A percentile compares a stretch with the other conserved stretches of the same genome.
phyloP scores from a whole-genome alignment of 2,329 filamentous ascomycete species.

The Fusarium pseudonygamai region DNA sequence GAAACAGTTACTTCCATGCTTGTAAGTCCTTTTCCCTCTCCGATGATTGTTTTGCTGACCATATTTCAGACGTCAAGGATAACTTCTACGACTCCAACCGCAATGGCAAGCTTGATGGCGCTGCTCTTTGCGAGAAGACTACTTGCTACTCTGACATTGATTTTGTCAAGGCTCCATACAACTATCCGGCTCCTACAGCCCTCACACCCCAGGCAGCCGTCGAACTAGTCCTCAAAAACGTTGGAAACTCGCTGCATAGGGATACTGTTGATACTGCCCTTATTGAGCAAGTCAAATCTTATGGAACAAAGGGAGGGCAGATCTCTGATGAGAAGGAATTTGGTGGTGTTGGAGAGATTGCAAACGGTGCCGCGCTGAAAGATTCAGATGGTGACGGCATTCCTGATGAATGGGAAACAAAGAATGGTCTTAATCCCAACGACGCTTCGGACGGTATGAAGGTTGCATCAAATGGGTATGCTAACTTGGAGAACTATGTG shows the following conservation, averaged over 20 bases:
- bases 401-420: slow-evolving; percentile 57
- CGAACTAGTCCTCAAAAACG: slow-evolving; percentile 50
- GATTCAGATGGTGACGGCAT: slow-evolving; percentile 62
- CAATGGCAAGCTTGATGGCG: slow-evolving; percentile 60
- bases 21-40: slow-evolving; percentile 42
- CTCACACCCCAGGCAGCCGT: slow-evolving; percentile 53
- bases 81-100: slow-evolving; percentile 63
- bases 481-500: slow-evolving; percentile 60
- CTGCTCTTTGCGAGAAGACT: slow-evolving; percentile 52
- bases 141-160: slow-evolving; percentile 59
- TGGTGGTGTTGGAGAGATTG: slow-evolving; percentile 52
- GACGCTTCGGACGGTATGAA: slow-evolving; percentile 53
- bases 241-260: slow-evolving; percentile 55
- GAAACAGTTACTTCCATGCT: slow-evolving; percentile 63
- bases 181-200: slow-evolving; percentile 54
- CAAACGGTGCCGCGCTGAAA: slow-evolving; percentile 49
- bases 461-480: slow-evolving; percentile 54
- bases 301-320: slow-evolving; percentile 54
- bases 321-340: slow-evolving; percentile 58
- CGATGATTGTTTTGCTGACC: neutral
- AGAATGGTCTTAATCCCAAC: slow-evolving; percentile 53
- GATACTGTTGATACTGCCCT: slow-evolving; percentile 56
- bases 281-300: slow-evolving; percentile 56
- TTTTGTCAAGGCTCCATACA: slow-evolving; percentile 51
- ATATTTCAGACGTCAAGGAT: slow-evolving; percentile 52